Evolutionary conservation across 2,329 filamentous ascomycete genomes (phyloP).

Genomic region (Monilinia laxa): DNA sequence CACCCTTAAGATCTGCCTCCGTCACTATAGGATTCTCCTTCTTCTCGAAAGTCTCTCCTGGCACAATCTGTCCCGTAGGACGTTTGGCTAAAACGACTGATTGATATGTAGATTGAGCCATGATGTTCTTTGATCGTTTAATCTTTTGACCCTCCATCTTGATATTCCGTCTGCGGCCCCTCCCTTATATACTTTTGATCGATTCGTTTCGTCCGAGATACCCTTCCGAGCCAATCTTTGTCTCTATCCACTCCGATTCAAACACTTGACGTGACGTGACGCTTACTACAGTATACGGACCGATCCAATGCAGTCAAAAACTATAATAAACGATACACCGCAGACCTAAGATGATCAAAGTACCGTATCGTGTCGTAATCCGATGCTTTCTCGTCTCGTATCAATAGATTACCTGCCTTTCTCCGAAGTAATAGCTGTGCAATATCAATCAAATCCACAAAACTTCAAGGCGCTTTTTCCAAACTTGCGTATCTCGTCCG

Average conservation of each 20-base stretch:
- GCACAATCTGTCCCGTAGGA: conserved; percentile 59
- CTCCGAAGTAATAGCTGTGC: conserved; percentile 12
- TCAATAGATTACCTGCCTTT: conserved; percentile 1
- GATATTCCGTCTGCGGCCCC: background rate
- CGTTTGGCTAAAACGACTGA: conserved; percentile 61
- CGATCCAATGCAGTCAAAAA: conserved; percentile 5
- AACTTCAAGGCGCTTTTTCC: conserved; percentile 13
- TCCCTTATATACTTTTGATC: conserved; percentile 22
- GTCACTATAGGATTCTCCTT: conserved; percentile 50
- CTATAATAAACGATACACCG: background rate
- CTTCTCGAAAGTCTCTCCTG: conserved; percentile 62
- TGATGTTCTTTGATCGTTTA: conserved; percentile 33
- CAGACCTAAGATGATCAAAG: conserved; percentile 5
- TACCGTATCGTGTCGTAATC: background rate
- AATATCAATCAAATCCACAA: conserved; percentile 19
- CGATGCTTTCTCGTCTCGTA: conserved; percentile 2
- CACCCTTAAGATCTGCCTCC: conserved; percentile 56
- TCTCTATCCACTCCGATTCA: conserved; percentile 5
- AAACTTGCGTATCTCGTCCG: conserved; percentile 11
- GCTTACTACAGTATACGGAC: conserved; percentile 9
- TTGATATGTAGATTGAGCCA: conserved; percentile 39
- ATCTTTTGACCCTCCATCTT: conserved; percentile 22
- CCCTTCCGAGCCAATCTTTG: background rate
- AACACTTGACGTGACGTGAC: conserved; percentile 3
- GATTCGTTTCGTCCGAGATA: background rate